Conservation (phyloP, 768 basidiomycete genomes). For the Suillus placidus region DNA sequence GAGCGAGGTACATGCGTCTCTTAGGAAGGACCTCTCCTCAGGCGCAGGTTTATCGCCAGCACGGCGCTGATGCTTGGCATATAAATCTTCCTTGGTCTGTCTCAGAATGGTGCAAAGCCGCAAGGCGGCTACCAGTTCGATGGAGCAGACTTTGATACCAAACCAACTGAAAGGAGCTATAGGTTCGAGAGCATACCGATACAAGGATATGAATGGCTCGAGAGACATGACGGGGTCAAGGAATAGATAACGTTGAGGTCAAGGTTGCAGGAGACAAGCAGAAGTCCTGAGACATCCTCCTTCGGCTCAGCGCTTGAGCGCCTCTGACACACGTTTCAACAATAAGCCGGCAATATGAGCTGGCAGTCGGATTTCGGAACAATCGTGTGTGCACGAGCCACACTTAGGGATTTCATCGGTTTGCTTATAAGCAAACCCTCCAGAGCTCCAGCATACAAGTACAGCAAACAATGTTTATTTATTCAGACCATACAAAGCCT, state of each 20-base stretch:
- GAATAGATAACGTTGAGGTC: no score
- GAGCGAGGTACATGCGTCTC: constrained; percentile 58
- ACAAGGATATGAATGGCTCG: constrained; percentile 49
- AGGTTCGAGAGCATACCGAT: constrained; percentile 55
- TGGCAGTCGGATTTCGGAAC: neutral
- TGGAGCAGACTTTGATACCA: constrained; percentile 56
- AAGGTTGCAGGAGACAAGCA: no score
- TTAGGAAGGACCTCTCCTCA: constrained; percentile 55
- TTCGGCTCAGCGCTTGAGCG: neutral
- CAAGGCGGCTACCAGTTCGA: constrained; percentile 71
- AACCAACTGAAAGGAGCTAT: constrained; percentile 71
- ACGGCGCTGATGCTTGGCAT: constrained; percentile 43
- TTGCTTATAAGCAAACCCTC: neutral
- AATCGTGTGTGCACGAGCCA: no score
- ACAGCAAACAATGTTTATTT: neutral
- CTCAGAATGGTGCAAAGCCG: constrained; percentile 71
- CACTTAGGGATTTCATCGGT: neutral
- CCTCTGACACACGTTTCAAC: neutral
- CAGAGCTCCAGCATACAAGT: neutral
- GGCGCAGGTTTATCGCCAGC: constrained; percentile 36
- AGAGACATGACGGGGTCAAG: constrained; percentile 33
- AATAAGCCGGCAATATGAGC: neutral
- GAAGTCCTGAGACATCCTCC: no score
- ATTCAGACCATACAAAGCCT: constrained; percentile 17
- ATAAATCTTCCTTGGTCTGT: constrained; percentile 59